These are phyloP conservation scores for Gautieria morchelliformis DNA, from an alignment of 768 basidiomycete genomes.

Conservation along the genomic window DNA sequence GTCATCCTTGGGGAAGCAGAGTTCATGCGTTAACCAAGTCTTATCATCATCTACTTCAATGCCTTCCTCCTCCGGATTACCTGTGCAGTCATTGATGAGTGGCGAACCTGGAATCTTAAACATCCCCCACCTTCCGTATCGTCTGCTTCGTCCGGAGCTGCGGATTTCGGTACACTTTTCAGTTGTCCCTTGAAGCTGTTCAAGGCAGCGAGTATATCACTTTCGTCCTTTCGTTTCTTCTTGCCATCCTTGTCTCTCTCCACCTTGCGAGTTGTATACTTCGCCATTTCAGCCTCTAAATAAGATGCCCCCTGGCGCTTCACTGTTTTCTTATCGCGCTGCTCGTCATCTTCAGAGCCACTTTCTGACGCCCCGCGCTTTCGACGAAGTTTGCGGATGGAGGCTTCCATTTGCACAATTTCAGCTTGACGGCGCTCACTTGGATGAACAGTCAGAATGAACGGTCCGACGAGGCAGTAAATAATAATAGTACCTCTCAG, in stretches of 20 bases:
- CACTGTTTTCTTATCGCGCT: conserved; percentile 46
- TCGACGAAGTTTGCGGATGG: conserved; percentile 70
- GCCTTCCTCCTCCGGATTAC: conserved; percentile 32
- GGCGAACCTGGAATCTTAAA: conserved; percentile 4
- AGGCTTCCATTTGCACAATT: conserved; percentile 82
- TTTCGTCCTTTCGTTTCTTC: conserved; percentile 55
- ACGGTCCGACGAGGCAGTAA: not conserved
- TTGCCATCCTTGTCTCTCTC: conserved; percentile 41
- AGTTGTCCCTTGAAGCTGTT: conserved; percentile 66
- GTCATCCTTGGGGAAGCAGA: conserved; percentile 74
- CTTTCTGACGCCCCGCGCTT: conserved; percentile 34
- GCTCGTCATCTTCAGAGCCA: conserved; percentile 52
- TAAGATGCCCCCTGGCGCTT: conserved; percentile 51
- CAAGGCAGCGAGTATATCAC: conserved; percentile 57
- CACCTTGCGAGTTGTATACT: conserved; percentile 58
- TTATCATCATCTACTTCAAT: conserved; percentile 74
- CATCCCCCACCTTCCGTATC: conserved; percentile 11
- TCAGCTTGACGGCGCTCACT: conserved; percentile 63
- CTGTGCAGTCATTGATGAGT: not conserved
- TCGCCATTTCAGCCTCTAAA: conserved; percentile 72
- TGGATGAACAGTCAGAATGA: not conserved
- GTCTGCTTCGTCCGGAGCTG: not conserved
- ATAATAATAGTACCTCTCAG: conserved; percentile 38
- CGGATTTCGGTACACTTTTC: conserved; percentile 26
- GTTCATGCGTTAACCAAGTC: conserved; percentile 62